Base-by-base conservation (phyloP, 2,329 filamentous ascomycete genomes). In the Corniculantispora saksenae region DNA sequence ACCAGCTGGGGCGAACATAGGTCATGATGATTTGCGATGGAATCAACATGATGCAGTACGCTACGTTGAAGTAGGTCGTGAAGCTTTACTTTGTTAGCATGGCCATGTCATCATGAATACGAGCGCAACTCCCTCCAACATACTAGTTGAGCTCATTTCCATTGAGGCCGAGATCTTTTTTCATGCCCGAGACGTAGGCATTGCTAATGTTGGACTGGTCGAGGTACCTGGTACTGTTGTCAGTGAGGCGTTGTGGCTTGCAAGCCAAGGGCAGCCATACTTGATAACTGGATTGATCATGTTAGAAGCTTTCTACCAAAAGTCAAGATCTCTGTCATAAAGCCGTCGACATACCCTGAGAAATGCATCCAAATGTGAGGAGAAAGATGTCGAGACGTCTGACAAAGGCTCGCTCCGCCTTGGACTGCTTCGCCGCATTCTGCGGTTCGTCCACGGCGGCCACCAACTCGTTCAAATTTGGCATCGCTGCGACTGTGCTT, bases 51-150 rank as follows among this genome's bases (percentile, higher is more conserved):
- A 88, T 75, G 2, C 86, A 82, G 69, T 89, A 89, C 17, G 86
- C 86, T 2, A 84, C 79, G 0, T 83, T 87, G 80, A 85, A 89
- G 51, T 80, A 81, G 1, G 83, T 81, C 61, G 72, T 73, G 64
- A 78, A 72, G 56, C 70, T 70, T 6, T 15, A 19, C 23, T 2
- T 9, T 23, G 55, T 61, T 21, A 61, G 50, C 25, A 19, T 12
- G 25, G 25, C 40, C 4, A 3, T 45, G 21, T 19, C 3, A 15
- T 15, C 7, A 25, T 48, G 21, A 27, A 25, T 13, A 47, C 12
- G n/a, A 19, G 32, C 27, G 35, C 6, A n/a, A 7, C 5, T 3
- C 2, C n/a, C 27, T 10, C 6, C 17, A 17, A 61, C 67, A 17
- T n/a, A 65, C 65, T 64, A 23, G 21, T 67, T 69, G 21, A 69